Conservation (phyloP, 495 filamentous ascomycete genomes). For the Geopyxis carbonaria region DNA sequence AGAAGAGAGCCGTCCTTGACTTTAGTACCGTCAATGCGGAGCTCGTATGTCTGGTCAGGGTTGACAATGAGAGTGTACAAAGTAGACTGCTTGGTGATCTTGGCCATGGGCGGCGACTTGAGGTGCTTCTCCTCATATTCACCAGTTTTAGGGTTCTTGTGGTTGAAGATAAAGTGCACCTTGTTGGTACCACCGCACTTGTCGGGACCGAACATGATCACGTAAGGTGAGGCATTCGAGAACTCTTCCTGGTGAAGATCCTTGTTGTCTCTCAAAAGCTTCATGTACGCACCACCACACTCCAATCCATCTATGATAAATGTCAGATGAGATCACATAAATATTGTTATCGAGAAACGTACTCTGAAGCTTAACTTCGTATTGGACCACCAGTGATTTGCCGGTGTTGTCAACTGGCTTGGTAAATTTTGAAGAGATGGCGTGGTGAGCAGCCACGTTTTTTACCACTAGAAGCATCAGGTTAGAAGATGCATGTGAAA, state of each 20-base stretch:
- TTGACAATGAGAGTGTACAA: slow-evolving; percentile 93
- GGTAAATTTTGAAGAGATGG: slow-evolving; percentile 96
- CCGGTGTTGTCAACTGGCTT: slow-evolving; percentile 95
- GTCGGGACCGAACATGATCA: slow-evolving; percentile 99
- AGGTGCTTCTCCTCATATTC: slow-evolving; percentile 99
- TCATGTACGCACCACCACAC: slow-evolving; percentile 98
- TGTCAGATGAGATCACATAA: slow-evolving; percentile 13
- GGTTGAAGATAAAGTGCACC: slow-evolving; percentile 99
- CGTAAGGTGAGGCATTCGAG: slow-evolving; percentile 89
- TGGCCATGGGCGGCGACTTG: slow-evolving; percentile 61
- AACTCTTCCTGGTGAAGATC: slow-evolving; percentile 94
- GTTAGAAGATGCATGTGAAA: slow-evolving; percentile 13
- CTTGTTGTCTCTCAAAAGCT: slow-evolving; percentile 96
- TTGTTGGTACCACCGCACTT: slow-evolving; percentile 99
- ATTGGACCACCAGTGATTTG: slow-evolving; percentile 93
- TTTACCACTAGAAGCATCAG: slow-evolving; percentile 68
- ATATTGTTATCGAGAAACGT: slow-evolving; percentile 27
- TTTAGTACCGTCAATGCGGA: slow-evolving; percentile 72
- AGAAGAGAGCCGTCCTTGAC: slow-evolving; percentile 80
- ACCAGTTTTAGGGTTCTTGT: slow-evolving; percentile 99
- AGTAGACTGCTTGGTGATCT: slow-evolving; percentile 74
- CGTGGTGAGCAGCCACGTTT: slow-evolving; percentile 92
- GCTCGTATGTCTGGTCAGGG: slow-evolving; percentile 85
- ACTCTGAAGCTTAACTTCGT: slow-evolving; percentile 99
- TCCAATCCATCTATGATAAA: slow-evolving; percentile 60